Conservation (phyloP, 768 basidiomycete genomes). For the Rhizopogon vulgaris region DNA sequence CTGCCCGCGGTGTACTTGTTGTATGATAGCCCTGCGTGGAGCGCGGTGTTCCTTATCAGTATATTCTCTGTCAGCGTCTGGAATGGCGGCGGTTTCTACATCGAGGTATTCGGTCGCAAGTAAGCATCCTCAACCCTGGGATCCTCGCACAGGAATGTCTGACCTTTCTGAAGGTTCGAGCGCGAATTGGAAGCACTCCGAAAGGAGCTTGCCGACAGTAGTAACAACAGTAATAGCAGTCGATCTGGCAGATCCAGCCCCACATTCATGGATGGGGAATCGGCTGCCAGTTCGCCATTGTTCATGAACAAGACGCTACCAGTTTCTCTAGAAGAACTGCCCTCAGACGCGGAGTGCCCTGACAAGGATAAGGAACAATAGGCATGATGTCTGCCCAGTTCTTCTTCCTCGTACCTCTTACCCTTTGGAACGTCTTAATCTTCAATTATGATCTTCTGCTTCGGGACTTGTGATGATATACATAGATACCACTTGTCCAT, state of each 20-base stretch:
- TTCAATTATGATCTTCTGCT: conserved; percentile 11
- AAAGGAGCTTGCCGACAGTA: conserved; percentile 79
- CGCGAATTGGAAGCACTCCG: conserved; percentile 85
- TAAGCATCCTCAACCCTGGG: conserved; percentile 33
- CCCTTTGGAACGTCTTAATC: conserved; percentile 5
- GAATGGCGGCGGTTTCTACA: conserved; percentile 96
- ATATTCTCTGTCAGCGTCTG: conserved; percentile 88
- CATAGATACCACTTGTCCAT: conserved; percentile 3
- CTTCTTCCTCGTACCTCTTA: neutral
- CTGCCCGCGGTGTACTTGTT: conserved; percentile 78
- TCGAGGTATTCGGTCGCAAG: conserved; percentile 97
- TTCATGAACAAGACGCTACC: conserved; percentile 19
- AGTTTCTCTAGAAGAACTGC: conserved; percentile 11
- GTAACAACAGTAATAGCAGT: conserved; percentile 16
- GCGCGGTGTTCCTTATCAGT: conserved; percentile 66
- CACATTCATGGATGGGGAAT: conserved; percentile 36
- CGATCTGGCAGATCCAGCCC: conserved; percentile 54
- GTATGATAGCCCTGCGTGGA: conserved; percentile 76
- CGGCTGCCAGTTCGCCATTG: conserved; percentile 30
- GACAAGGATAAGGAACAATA: conserved; percentile 27
- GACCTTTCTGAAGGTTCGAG: conserved; percentile 61
- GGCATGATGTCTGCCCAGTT: neutral
- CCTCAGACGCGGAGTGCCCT: conserved; percentile 8
- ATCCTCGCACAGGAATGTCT: neutral
- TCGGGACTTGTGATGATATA: conserved; percentile 6